Percentiles rank a stretch among this genome's conserved stretches.
Conservation (phyloP, 179 eudicot genomes). For the Spinacia oleracea region DNA sequence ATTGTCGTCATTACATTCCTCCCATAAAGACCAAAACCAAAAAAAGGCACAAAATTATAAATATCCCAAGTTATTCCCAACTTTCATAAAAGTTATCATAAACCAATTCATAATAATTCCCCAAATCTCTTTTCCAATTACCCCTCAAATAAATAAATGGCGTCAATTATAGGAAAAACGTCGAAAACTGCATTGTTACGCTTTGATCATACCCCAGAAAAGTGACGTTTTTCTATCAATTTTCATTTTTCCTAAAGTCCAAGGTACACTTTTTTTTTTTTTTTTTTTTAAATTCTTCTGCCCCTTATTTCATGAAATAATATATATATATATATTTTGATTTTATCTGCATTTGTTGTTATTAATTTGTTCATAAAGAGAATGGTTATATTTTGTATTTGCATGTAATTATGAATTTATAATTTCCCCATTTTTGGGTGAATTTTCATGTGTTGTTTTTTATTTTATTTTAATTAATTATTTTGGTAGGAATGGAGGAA, state of each 20-base stretch:
- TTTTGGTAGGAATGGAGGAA: constrained; percentile 39
- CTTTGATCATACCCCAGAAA: not conserved
- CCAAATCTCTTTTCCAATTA: not conserved
- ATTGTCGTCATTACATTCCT: not conserved
- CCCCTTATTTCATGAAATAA: not conserved
- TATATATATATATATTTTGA: not conserved
- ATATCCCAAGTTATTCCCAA: too few relatives aligned
- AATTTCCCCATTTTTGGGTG: not conserved
- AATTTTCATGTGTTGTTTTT: too few relatives aligned
- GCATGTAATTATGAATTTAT: not conserved
- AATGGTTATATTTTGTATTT: not conserved
- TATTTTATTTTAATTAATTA: not conserved
- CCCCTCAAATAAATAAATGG: not conserved
- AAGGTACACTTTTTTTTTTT: not conserved
- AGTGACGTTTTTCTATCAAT: not conserved
- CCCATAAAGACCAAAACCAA: not conserved
- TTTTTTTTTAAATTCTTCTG: not conserved
- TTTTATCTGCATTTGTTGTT: not conserved
- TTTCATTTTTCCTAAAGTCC: not conserved
- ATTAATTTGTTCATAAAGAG: not conserved
- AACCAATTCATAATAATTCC: too few relatives aligned
- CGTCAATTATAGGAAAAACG: not conserved
- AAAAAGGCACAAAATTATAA: not conserved
- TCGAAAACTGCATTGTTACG: not conserved
- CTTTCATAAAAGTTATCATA: too few relatives aligned